Conservation (phyloP, 228 moss, liverwort and hornwort species). For the Sphagnum fallax region DNA sequence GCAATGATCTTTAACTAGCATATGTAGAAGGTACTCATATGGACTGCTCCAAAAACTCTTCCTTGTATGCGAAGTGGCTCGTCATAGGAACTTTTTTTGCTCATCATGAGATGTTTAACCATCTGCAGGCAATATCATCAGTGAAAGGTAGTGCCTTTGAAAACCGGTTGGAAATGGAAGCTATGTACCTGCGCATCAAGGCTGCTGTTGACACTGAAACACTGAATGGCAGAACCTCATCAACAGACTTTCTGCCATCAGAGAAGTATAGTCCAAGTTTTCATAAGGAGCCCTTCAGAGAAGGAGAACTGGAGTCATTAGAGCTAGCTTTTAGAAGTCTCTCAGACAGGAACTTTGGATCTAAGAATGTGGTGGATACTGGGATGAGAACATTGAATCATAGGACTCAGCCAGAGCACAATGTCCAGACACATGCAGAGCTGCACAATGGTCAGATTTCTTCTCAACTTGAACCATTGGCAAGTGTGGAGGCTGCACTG, state of each 20-base stretch:
- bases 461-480: not conserved
- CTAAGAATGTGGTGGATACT: constrained; percentile 10
- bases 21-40: not conserved
- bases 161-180: constrained; percentile 39
- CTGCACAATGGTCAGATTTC: not conserved
- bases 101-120: too few relatives aligned
- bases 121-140: constrained; percentile 29
- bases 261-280: constrained; percentile 9
- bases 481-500: not conserved
- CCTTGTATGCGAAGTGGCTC: too few relatives aligned
- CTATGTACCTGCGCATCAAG: constrained; percentile 42
- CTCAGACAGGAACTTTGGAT: constrained; percentile 8
- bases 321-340: constrained; percentile 21
- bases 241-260: constrained; percentile 12
- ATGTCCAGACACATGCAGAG: not conserved
- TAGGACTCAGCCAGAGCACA: constrained; percentile 2
- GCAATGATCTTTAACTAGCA: not conserved
- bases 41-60: not conserved
- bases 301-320: constrained; percentile 17
- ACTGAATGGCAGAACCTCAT: constrained; percentile 7
- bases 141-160: constrained; percentile 45
- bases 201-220: constrained; percentile 21
- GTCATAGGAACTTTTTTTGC: too few relatives aligned
- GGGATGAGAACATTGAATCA: constrained; percentile 10
- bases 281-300: constrained; percentile 11